Percentiles rank a stretch among this genome's conserved stretches.
phyloP scores from a whole-genome alignment of 2,329 filamentous ascomycete genomes.

The Calonectria ilicicola region DNA sequence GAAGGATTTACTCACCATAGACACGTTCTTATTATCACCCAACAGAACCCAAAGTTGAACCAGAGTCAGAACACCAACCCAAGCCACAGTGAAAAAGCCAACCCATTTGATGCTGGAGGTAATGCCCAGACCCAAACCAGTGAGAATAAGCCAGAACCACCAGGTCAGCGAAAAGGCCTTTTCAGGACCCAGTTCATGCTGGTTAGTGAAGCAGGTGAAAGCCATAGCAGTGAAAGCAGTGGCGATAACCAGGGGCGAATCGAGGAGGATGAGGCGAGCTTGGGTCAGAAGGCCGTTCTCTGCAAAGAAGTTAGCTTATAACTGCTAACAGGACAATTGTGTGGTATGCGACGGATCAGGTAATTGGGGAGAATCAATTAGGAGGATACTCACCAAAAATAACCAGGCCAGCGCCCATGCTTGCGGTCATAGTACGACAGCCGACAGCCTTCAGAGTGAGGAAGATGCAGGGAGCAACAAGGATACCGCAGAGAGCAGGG shows the following conservation, averaged over 20 bases:
- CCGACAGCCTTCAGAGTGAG: constrained; percentile 91
- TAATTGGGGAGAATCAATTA: not conserved
- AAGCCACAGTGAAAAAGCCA: constrained; percentile 97
- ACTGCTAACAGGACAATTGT: not conserved
- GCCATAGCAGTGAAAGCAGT: constrained; percentile 92
- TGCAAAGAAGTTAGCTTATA: constrained; percentile 53
- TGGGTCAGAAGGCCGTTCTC: constrained; percentile 97
- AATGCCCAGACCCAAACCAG: constrained; percentile 87
- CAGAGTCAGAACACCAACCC: constrained; percentile 91
- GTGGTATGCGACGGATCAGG: not conserved
- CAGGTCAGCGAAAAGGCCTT: constrained; percentile 90
- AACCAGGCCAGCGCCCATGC: constrained; percentile 85
- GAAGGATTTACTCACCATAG: constrained; percentile 65
- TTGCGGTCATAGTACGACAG: constrained; percentile 87
- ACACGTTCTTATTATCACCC: constrained; percentile 88
- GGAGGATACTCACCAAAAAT: constrained; percentile 80
- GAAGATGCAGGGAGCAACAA: constrained; percentile 93
- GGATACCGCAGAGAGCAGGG: constrained; percentile 88
- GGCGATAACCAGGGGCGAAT: constrained; percentile 93
- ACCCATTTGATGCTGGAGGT: constrained; percentile 99
- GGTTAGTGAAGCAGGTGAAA: constrained; percentile 95
- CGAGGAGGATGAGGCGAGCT: constrained; percentile 93
- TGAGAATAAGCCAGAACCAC: constrained; percentile 98
- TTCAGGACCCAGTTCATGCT: constrained; percentile 90
- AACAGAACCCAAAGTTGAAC: constrained; percentile 96